phyloP scores from a whole-genome alignment of 2,329 filamentous ascomycete species.

The Fusarium pininemorale region DNA sequence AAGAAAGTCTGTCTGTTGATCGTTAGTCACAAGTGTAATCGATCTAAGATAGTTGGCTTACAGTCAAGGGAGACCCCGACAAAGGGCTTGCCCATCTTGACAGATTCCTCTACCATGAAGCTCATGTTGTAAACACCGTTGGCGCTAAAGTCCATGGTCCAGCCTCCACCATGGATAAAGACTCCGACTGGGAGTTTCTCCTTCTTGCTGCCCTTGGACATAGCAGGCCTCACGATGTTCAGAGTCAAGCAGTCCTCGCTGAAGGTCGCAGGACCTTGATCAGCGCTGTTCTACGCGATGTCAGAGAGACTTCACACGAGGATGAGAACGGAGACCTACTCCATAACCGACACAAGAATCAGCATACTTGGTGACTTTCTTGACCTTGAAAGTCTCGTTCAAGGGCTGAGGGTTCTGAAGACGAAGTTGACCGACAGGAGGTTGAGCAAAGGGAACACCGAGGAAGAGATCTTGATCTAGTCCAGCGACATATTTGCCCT shows the following conservation, averaged over 20 bases:
- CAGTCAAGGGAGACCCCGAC: constrained; percentile 35
- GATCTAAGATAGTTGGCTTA: rapidly evolving
- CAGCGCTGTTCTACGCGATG: constrained; percentile 13
- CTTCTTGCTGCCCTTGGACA: neutral
- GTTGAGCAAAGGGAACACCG: constrained; percentile 37
- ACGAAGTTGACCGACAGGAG: constrained; percentile 24
- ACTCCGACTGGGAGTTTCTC: constrained; percentile 39
- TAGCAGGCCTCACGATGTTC: constrained; percentile 32
- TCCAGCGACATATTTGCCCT: constrained; percentile 30
- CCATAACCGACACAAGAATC: constrained; percentile 41
- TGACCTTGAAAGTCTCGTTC: constrained; percentile 23
- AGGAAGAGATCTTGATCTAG: constrained; percentile 37
- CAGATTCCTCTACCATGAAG: constrained; percentile 60
- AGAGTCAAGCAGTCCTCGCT: constrained; percentile 36
- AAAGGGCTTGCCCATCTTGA: constrained; percentile 36
- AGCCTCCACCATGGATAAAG: constrained; percentile 52
- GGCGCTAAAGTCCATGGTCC: constrained; percentile 49
- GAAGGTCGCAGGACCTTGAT: constrained; percentile 26
- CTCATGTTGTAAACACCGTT: constrained; percentile 68
- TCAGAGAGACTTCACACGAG: neutral
- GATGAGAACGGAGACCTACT: neutral
- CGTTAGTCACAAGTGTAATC: neutral
- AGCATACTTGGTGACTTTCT: constrained; percentile 35
- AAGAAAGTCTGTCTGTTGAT: constrained; percentile 28
- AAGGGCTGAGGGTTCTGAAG: constrained; percentile 26